Base-by-base conservation (phyloP, 1,284 basidiomycete genomes). In the Athelia psychrophila region DNA sequence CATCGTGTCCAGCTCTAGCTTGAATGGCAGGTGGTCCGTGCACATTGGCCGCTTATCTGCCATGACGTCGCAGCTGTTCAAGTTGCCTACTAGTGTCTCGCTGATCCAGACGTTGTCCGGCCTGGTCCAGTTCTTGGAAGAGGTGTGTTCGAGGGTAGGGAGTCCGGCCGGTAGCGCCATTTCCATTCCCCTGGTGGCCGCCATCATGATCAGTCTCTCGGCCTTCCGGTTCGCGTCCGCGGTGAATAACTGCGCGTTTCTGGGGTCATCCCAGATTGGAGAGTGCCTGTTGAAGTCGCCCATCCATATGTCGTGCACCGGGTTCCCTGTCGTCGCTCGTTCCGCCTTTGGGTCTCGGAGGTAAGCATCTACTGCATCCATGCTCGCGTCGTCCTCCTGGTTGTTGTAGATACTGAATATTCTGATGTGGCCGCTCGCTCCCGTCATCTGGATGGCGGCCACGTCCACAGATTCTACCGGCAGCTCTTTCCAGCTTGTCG, bases 211-310 rank as follows among this genome's bases (percentile, higher is more conserved):
- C 0, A 69, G 53, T 2, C 45, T 52, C 24, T 55, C 47, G 16
- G 65, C 60, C 12, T 54, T 38, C 2, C 52, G 32, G 2, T 53
- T 24, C 5, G 53, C 58, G 22, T 38, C 35, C 4, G 20, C 32
- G 1, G 63, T 70, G 54, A 77, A 70, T 0, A 77, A 67, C 23
- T 72, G 72, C 0, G 49, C 4, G 52, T 80, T 77, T 22, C 5
- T 19, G 20, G 38, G n/a, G 16, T 42, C n/a, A 16, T 42, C 38
- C 44, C 44, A 46, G 6, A 46, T 23, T 8, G 44, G 44, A 5
- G 44, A 46, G 44, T 46, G 44, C 6, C 44, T 6, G 25, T 46
- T 46, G 20, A 46, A 46, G 44, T 46, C 44, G 8, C 44, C 24
- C n/a, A 46, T 20, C 20, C 20, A 30, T 9, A 46, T 46, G n/a